These are phyloP conservation scores for Cyberlindnera misumaiensis DNA, from an alignment of 805 yeast species.

Conservation along the genomic window DNA sequence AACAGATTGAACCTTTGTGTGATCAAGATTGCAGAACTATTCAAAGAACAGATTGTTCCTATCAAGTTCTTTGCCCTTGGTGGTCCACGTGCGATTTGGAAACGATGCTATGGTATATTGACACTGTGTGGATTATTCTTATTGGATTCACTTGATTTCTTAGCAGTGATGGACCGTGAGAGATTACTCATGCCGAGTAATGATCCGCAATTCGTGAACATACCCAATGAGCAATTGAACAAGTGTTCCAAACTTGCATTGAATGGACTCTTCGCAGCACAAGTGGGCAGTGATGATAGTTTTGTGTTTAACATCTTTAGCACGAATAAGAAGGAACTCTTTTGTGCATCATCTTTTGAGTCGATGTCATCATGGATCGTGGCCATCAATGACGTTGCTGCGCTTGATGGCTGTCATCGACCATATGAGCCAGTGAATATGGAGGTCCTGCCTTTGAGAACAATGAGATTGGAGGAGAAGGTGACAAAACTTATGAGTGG, in stretches of 20 bases:
- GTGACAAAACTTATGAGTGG: constrained; percentile 29
- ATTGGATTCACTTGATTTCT: constrained; percentile 33
- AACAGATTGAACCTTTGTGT: constrained; percentile 24
- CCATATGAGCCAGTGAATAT: constrained; percentile 5
- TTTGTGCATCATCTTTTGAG: constrained; percentile 34
- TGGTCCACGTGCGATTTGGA: constrained; percentile 30
- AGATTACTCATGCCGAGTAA: constrained; percentile 14
- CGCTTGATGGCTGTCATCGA: constrained; percentile 33
- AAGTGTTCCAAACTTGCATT: constrained; percentile 30
- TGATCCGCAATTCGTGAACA: constrained; percentile 28
- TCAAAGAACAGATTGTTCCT: constrained; percentile 32
- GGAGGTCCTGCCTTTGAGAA: constrained; percentile 24
- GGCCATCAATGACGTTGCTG: constrained; percentile 45
- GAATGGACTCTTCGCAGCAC: constrained; percentile 35
- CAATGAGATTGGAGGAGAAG: constrained; percentile 25
- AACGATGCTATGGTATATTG: constrained; percentile 37
- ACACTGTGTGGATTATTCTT: constrained; percentile 44
- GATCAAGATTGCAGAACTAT: constrained; percentile 33
- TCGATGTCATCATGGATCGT: constrained; percentile 57
- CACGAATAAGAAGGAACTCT: constrained; percentile 32
- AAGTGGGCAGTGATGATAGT: constrained; percentile 11
- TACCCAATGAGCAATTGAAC: constrained; percentile 18
- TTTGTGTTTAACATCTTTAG: constrained; percentile 34
- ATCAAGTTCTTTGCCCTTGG: constrained; percentile 28
- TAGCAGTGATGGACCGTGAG: constrained; percentile 24